These are phyloP conservation scores for Clavispora phyllophila DNA, from an alignment of 805 yeast genomes.

Conservation along the genomic window DNA sequence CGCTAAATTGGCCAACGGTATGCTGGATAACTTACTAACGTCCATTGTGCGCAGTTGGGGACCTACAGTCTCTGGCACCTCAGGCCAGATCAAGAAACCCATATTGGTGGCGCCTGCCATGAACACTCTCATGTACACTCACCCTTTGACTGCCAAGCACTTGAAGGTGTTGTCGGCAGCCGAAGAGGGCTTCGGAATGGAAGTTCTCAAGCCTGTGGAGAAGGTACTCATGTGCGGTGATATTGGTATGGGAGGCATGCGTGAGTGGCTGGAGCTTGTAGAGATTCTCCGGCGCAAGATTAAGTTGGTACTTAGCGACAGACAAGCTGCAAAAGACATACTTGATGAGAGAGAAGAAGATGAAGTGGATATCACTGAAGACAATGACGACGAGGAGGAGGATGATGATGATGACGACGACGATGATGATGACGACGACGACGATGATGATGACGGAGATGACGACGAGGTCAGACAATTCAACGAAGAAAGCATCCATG, in stretches of 20 bases:
- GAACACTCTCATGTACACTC: constrained; percentile 46
- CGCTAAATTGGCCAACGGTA: constrained; percentile 41
- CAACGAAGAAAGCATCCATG: neutral
- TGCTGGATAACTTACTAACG: constrained; percentile 40
- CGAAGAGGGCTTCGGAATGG: constrained; percentile 40
- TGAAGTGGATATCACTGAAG: constrained; percentile 9
- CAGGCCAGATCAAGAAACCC: constrained; percentile 28
- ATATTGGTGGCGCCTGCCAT: constrained; percentile 45
- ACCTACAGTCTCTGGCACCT: constrained; percentile 16
- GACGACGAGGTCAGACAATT: constrained; percentile 24
- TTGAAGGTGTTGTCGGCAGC: constrained; percentile 25
- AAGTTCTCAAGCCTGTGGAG: constrained; percentile 42
- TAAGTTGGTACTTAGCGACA: constrained; percentile 22
- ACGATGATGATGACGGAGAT: constrained; percentile 30
- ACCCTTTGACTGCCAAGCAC: constrained; percentile 41
- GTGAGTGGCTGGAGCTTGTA: constrained; percentile 44
- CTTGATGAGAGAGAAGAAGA: constrained; percentile 13
- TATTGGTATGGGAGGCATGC: constrained; percentile 48
- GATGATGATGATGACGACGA: constrained; percentile 27
- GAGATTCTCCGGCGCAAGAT: constrained; percentile 37
- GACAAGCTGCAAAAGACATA: constrained; percentile 7
- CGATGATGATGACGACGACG: constrained; percentile 35
- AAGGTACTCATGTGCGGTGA: constrained; percentile 45
- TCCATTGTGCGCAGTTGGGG: constrained; percentile 42
- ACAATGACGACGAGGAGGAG: constrained; percentile 14